Percentiles rank a stretch among this genome's conserved stretches.
Conservation (phyloP, 2,329 filamentous ascomycete species). For the Mollisia scopiformis region DNA sequence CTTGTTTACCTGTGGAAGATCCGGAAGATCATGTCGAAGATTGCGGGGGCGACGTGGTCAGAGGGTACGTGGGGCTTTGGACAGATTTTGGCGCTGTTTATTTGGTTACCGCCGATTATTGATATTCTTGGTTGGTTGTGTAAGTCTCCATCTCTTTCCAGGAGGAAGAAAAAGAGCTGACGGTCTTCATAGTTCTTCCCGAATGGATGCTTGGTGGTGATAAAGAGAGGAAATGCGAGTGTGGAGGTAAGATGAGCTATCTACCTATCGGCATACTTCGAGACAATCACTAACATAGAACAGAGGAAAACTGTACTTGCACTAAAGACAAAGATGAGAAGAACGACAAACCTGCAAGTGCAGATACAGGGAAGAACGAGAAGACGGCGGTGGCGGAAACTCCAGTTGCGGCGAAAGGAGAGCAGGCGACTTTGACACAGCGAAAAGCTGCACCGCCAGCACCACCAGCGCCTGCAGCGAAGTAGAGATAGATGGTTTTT, state of each 20-base stretch:
- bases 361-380: neutral
- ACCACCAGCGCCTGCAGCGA: too few relatives aligned
- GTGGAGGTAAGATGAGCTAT: constrained; percentile 1
- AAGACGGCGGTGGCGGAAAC: neutral
- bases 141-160: neutral
- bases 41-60: constrained; percentile 12
- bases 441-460: too few relatives aligned
- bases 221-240: constrained; percentile 1
- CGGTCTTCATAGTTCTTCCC: neutral
- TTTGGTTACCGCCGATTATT: constrained; percentile 15
- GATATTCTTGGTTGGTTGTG: constrained; percentile 9
- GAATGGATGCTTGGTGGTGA: constrained; percentile 1
- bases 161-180: neutral
- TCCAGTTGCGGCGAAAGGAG: neutral
- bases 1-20: constrained; percentile 20
- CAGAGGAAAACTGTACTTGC: neutral
- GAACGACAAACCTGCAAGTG: too few relatives aligned
- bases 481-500: too few relatives aligned
- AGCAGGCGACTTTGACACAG: neutral
- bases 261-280: too few relatives aligned
- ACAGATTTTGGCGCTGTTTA: constrained; percentile 16
- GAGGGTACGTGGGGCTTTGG: constrained; percentile 16
- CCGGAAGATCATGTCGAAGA: constrained; percentile 9
- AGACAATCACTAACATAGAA: neutral
- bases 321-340: neutral